Evolutionary conservation across 768 basidiomycete species (phyloP), one percentile per base, ranked within the genome.

Genomic region (Sistotremastrum niveocremeum): DNA sequence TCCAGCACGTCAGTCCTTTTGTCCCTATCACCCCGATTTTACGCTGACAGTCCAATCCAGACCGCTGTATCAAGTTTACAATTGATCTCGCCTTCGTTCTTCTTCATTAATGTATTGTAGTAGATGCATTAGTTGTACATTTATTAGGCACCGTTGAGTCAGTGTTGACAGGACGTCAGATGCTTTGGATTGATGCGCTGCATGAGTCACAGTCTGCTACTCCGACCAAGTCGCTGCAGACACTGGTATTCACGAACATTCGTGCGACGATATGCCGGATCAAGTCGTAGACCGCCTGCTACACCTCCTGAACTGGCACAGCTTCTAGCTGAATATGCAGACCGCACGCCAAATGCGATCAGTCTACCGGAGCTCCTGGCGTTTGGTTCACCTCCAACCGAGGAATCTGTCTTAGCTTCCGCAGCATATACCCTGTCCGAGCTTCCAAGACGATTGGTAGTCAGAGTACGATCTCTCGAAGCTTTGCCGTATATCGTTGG

Each of bases 11-110:
- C 72, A 49, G 86, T 78, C 40, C 6, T 31, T 29, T 38, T 34
- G 45, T 47, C 12, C 11, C 20, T 20, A 45, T 32, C 51, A 20
- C 5, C 36, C 28, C 36, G 39, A 52, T 45, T 7, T n/a, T 7
- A 12, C 52, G 48, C 37, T 56, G 33, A 48, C 37, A 39, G 43
- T 31, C 51, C 52, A 42, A 51, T 28, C 29, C 57, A 88, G 85
- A 49, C 88, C 88, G 33, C 62, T 91, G 52, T 91, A 91, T 64
- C 87, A 90, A 70, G 88, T 90, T 65, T 91, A 91, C 66, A 91
- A 91, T 65, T 90, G 85, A 76, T 52, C 52, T 11, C 37, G 32
- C 46, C 33, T 8, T 30, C 20, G 20, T 34, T 45, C 42, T 51
- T 12, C 44, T 34, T 20, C 28, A 48, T 10, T 48, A 47, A 37